These are phyloP conservation scores for Rhododendron griersonianum DNA, from an alignment of 148 eudicot genomes.

Conservation along the genomic window DNA sequence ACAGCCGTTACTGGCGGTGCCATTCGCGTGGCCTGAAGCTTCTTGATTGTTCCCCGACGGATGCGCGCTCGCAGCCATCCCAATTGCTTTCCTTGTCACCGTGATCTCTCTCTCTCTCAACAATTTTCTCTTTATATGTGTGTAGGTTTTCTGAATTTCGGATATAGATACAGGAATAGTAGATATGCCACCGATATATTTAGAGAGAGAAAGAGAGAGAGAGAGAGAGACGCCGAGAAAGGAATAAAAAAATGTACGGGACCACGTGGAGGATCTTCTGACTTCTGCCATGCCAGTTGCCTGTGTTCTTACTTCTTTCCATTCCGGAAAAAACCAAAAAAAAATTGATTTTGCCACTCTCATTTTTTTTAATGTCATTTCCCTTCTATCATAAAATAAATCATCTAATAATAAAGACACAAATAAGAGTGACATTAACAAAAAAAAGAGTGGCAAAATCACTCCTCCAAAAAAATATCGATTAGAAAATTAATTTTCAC, in stretches of 20 bases:
- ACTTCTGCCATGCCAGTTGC: not conserved
- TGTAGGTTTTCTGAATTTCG: no score
- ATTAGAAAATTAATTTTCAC: no score
- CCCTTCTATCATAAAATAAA: no score
- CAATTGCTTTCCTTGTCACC: not conserved
- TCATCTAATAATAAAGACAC: no score
- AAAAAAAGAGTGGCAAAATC: no score
- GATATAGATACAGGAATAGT: no score
- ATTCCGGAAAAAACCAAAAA: no score
- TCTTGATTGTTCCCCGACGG: slow-evolving; percentile 48
- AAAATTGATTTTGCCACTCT: no score
- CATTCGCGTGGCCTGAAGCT: slow-evolving; percentile 19
- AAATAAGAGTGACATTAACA: no score
- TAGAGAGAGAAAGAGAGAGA: not conserved
- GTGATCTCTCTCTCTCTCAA: slow-evolving; percentile 1
- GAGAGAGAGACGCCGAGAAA: not conserved
- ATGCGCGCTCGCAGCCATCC: slow-evolving; percentile 54
- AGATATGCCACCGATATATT: not conserved
- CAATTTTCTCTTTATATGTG: not conserved
- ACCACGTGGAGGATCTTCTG: not conserved
- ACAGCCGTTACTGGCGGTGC: slow-evolving; percentile 26
- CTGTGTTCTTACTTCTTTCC: no score
- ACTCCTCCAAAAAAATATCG: no score
- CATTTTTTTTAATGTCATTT: no score
- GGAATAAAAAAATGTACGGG: not conserved